Evolutionary conservation across 139 green algal genomes (phyloP).

Genomic region (Marvania coccoides): DNA sequence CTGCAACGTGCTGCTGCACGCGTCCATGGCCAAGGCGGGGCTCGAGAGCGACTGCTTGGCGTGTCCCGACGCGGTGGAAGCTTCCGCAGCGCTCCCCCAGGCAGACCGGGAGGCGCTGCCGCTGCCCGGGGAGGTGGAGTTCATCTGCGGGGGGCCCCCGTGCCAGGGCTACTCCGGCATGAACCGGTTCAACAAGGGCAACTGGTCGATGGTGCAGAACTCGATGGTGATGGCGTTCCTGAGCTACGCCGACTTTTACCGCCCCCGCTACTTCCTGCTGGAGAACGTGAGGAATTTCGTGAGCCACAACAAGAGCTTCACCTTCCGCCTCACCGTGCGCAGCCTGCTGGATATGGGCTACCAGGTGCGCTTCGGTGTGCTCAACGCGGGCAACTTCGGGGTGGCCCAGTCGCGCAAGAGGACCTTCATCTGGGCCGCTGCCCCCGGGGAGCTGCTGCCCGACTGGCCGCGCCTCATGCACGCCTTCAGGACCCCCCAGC

Average conservation of each 20-base stretch:
- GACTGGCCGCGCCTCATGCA: conserved; percentile 79
- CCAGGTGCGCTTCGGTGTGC: conserved; percentile 94
- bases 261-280: conserved; percentile 89
- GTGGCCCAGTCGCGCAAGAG: conserved; percentile 91
- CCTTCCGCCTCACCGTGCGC: conserved; percentile 85
- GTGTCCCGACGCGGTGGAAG: conserved; percentile 25
- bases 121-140: conserved; percentile 81
- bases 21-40: conserved; percentile 74
- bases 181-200: conserved; percentile 98
- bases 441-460: conserved; percentile 71
- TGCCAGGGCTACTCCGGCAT: conserved; percentile 98
- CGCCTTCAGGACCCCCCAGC: conserved; percentile 79
- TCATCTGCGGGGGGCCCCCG: conserved; percentile 89
- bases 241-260: conserved; percentile 88
- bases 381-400: conserved; percentile 94
- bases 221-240: conserved; percentile 94
- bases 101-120: conserved; percentile 51
- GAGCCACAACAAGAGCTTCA: conserved; percentile 87
- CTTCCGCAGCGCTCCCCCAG: conserved; percentile 19
- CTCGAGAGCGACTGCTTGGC: conserved; percentile 50
- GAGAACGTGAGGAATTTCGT: conserved; percentile 99
- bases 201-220: conserved; percentile 95
- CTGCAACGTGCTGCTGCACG: conserved; percentile 86
- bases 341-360: conserved; percentile 95
- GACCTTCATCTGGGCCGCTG: conserved; percentile 92